These are phyloP conservation scores for Aphanomyces astaci DNA, from an alignment of 352 stramenopile species.

Conservation along the genomic window DNA sequence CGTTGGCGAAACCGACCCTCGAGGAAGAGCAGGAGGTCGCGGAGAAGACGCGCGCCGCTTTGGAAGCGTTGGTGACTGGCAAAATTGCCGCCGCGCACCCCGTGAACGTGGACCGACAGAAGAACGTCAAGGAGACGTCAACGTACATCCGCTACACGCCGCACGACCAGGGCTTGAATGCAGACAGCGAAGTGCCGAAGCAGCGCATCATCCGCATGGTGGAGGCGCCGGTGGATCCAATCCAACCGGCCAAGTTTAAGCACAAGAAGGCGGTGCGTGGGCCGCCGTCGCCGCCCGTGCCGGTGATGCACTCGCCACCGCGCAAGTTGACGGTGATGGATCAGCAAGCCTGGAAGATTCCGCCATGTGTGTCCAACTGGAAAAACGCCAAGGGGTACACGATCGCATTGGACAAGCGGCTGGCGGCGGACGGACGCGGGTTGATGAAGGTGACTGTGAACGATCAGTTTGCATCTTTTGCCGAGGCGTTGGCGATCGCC, in stretches of 20 bases:
- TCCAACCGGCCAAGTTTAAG: constrained; percentile 99
- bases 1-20: constrained; percentile 34
- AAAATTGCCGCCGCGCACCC: constrained; percentile 87
- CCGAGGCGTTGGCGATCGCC: constrained; percentile 95
- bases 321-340: constrained; percentile 89
- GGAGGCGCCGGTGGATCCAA: constrained; percentile 96
- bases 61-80: constrained; percentile 83
- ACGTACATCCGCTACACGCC: constrained; percentile 82
- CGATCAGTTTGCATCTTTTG: constrained; percentile 97
- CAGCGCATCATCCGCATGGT: constrained; percentile 99
- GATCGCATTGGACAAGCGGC: constrained; percentile 98
- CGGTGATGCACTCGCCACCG: constrained; percentile 87
- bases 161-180: constrained; percentile 63
- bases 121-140: constrained; percentile 77
- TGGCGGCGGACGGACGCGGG: constrained; percentile 95
- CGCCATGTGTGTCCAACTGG: constrained; percentile 99
- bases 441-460: constrained; percentile 95
- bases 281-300: constrained; percentile 85
- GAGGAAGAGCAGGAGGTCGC: constrained; percentile 70
- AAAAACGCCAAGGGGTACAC: constrained; percentile 99
- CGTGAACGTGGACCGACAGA: constrained; percentile 78
- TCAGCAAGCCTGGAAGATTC: constrained; percentile 98
- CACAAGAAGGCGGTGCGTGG: constrained; percentile 95
- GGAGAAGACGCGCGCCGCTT: constrained; percentile 67
- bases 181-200: constrained; percentile 35